Evolutionary conservation across 495 filamentous ascomycete genomes (phyloP).

Genomic region (Apodospora peruviana): DNA sequence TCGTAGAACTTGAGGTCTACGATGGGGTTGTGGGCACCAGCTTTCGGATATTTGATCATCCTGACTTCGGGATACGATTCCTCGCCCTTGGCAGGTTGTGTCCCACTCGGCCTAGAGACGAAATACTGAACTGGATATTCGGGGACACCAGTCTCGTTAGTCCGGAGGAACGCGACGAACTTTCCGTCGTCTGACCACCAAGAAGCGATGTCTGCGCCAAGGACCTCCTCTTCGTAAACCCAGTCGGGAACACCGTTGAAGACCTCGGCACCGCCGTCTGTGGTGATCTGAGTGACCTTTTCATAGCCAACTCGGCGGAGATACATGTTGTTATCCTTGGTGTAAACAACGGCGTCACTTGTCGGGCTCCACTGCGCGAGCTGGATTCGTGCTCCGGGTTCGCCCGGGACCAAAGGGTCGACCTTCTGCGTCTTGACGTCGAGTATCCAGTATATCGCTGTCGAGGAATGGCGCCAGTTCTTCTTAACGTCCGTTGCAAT

Average conservation of each 20-base stretch:
- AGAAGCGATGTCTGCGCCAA: conserved; percentile 71
- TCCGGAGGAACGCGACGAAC: conserved; percentile 84
- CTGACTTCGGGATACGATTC: conserved; percentile 88
- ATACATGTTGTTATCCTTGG: conserved; percentile 82
- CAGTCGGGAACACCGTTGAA: conserved; percentile 99
- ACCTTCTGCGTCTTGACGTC: conserved; percentile 78
- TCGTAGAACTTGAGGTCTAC: conserved; percentile 89
- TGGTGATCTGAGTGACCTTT: conserved; percentile 67
- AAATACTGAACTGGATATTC: conserved; percentile 95
- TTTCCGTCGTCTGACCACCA: conserved; percentile 93
- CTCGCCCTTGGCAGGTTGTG: conserved; percentile 61
- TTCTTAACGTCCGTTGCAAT: conserved; percentile 61
- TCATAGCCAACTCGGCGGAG: conserved; percentile 58
- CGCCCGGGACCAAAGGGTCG: conserved; percentile 68
- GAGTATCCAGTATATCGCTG: conserved; percentile 85
- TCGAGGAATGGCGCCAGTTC: conserved; percentile 88
- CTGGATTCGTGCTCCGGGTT: conserved; percentile 65
- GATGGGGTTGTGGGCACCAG: conserved; percentile 86
- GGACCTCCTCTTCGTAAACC: conserved; percentile 98
- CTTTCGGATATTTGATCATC: conserved; percentile 95
- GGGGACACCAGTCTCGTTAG: conserved; percentile 86
- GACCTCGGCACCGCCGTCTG: conserved; percentile 75
- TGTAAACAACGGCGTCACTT: conserved; percentile 80
- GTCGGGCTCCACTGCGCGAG: conserved; percentile 86
- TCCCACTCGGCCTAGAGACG: conserved; percentile 78